phyloP scores from a whole-genome alignment of 139 green algal species.

The Chlamydomonas schloesseri region DNA sequence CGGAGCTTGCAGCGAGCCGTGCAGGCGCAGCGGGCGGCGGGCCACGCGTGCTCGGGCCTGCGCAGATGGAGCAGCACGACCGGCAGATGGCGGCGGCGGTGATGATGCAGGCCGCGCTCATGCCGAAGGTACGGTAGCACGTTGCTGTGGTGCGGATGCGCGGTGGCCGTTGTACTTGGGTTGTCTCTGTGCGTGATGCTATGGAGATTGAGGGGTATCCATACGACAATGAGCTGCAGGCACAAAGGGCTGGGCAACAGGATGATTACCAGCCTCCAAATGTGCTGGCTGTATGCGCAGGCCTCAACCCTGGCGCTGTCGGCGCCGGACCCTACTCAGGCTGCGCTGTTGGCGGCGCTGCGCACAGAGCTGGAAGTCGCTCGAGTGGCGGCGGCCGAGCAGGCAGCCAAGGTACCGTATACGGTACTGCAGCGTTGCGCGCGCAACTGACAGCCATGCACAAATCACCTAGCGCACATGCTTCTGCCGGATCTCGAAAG shows the following conservation, averaged over 20 bases:
- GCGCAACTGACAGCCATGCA: too few relatives aligned
- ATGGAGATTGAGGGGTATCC: too few relatives aligned
- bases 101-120: slow-evolving; percentile 15
- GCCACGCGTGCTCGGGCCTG: background rate
- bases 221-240: too few relatives aligned
- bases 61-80: background rate
- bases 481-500: too few relatives aligned
- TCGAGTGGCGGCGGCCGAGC: background rate
- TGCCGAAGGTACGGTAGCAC: background rate
- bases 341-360: background rate
- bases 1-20: background rate
- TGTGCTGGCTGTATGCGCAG: background rate
- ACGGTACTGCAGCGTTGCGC: too few relatives aligned
- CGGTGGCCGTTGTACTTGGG: too few relatives aligned
- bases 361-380: slow-evolving; percentile 25
- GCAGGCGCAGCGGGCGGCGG: background rate
- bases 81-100: background rate
- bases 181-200: too few relatives aligned
- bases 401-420: slow-evolving; percentile 8
- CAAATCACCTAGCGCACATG: too few relatives aligned
- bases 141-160: too few relatives aligned
- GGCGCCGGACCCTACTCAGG: background rate
- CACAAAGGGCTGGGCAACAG: background rate
- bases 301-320: background rate
- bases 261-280: background rate